Evolutionary conservation across 176 grass and related monocot genomes (phyloP).

Genomic region (Eragrostis curvula): DNA sequence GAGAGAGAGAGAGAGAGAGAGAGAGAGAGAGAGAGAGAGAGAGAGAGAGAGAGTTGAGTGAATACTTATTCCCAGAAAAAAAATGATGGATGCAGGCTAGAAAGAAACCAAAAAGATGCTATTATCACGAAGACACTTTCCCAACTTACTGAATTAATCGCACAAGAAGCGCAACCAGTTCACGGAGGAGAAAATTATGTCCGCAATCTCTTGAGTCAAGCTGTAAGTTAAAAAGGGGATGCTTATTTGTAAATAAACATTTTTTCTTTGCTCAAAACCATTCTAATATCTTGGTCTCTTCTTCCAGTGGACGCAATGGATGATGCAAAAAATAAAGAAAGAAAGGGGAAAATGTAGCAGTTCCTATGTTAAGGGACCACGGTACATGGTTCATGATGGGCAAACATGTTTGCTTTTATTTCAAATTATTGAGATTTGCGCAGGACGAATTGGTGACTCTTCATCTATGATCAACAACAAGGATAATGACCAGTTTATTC

Average conservation of each 20-base stretch:
- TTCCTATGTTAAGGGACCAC: not conserved
- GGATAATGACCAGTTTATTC: slow-evolving; percentile 30
- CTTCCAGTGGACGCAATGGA: slow-evolving; percentile 77
- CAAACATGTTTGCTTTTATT: slow-evolving; percentile 65
- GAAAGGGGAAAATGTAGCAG: slow-evolving; percentile 1
- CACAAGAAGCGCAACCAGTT: slow-evolving; percentile 29
- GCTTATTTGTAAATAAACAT: not conserved
- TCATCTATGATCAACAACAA: slow-evolving; percentile 12
- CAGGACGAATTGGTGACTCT: slow-evolving; percentile 41
- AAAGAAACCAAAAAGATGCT: slow-evolving; percentile 34
- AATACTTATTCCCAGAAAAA: not conserved
- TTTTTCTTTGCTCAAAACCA: not conserved
- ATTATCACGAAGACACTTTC: slow-evolving; percentile 47
- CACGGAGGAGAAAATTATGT: slow-evolving; percentile 14
- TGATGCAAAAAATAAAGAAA: slow-evolving; percentile 42
- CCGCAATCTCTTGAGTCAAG: slow-evolving; percentile 36
- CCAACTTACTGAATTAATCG: slow-evolving; percentile 45
- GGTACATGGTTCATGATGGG: slow-evolving; percentile 30
- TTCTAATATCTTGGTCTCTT: slow-evolving; percentile 9
- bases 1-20: too few relatives aligned
- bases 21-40: too few relatives aligned
- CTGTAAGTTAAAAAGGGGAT: slow-evolving; percentile 48
- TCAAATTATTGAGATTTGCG: slow-evolving; percentile 75
- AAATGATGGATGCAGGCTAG: slow-evolving; percentile 34
- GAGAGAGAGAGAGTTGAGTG: not conserved